phyloP scores from a whole-genome alignment of 441 rosid species.

The Mallotus japonicus region DNA sequence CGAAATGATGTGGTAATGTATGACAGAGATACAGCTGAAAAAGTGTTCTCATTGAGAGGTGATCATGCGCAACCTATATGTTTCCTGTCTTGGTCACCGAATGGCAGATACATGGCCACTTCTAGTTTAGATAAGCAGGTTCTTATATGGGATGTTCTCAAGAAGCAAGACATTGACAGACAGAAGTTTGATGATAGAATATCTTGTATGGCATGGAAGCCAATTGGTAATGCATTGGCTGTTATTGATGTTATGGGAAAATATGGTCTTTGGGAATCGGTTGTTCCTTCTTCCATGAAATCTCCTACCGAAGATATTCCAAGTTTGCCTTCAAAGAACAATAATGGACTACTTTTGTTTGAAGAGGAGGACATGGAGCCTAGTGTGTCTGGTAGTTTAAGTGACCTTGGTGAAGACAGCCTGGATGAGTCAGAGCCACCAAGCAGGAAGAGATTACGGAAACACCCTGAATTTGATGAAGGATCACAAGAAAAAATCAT shows the following conservation, averaged over 20 bases:
- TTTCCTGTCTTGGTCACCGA: conserved; percentile 83
- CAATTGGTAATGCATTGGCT: conserved; percentile 79
- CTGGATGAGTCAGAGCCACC: conserved; percentile 58
- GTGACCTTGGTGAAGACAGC: conserved; percentile 63
- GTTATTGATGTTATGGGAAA: conserved; percentile 76
- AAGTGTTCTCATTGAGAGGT: conserved; percentile 71
- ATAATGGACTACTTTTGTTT: conserved; percentile 63
- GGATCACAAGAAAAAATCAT: conserved; percentile 45
- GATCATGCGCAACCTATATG: conserved; percentile 74
- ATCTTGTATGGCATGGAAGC: conserved; percentile 88
- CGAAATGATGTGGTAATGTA: conserved; percentile 87
- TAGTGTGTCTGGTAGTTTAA: conserved; percentile 53
- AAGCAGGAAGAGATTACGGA: conserved; percentile 66
- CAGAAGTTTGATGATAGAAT: conserved; percentile 74
- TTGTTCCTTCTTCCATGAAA: conserved; percentile 89
- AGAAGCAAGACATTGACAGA: conserved; percentile 83
- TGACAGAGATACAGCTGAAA: conserved; percentile 91
- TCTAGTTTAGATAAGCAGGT: conserved; percentile 83
- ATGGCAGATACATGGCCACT: conserved; percentile 90
- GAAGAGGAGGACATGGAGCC: conserved; percentile 67
- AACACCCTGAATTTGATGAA: conserved; percentile 42
- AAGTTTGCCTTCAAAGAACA: conserved; percentile 49
- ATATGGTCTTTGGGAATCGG: conserved; percentile 85
- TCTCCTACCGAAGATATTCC: conserved; percentile 81
- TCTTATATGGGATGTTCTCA: conserved; percentile 82